Conservation (phyloP, 352 stramenopile species). For the Phytophthora melonis region DNA sequence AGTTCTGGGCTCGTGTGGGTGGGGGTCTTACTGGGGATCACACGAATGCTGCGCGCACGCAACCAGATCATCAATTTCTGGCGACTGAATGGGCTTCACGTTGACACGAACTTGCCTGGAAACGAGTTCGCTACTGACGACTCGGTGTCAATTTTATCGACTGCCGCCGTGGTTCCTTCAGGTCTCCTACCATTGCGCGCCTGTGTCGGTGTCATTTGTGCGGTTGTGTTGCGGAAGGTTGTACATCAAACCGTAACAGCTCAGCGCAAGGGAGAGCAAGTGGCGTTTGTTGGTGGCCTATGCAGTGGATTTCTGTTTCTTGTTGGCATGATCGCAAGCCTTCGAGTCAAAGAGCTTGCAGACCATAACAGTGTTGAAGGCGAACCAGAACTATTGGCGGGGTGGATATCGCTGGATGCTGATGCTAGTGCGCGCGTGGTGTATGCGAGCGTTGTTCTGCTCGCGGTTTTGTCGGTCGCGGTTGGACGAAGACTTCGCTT, state of each 20-base stretch:
- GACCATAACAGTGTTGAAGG: conserved; percentile 11
- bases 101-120: conserved; percentile 55
- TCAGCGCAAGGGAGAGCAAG: conserved; percentile 3
- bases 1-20: conserved; percentile 29
- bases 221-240: conserved; percentile 45
- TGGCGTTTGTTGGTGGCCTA: conserved; percentile 17
- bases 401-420: conserved; percentile 29
- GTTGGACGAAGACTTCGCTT: conserved; percentile 13
- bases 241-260: neutral
- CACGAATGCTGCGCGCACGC: conserved; percentile 72
- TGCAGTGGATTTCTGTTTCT: conserved; percentile 36
- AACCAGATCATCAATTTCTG: conserved; percentile 93
- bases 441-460: conserved; percentile 39
- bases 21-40: conserved; percentile 46
- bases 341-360: conserved; percentile 37
- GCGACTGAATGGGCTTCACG: conserved; percentile 65
- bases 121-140: conserved; percentile 84
- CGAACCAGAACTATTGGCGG: conserved; percentile 6
- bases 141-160: conserved; percentile 85
- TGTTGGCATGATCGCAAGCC: conserved; percentile 33
- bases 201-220: conserved; percentile 50
- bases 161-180: conserved; percentile 52
- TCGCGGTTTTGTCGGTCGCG: conserved; percentile 25
- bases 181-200: conserved; percentile 32
- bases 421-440: conserved; percentile 62